Conservation (phyloP, 2,329 filamentous ascomycete species). For the Fusarium devonianum region DNA sequence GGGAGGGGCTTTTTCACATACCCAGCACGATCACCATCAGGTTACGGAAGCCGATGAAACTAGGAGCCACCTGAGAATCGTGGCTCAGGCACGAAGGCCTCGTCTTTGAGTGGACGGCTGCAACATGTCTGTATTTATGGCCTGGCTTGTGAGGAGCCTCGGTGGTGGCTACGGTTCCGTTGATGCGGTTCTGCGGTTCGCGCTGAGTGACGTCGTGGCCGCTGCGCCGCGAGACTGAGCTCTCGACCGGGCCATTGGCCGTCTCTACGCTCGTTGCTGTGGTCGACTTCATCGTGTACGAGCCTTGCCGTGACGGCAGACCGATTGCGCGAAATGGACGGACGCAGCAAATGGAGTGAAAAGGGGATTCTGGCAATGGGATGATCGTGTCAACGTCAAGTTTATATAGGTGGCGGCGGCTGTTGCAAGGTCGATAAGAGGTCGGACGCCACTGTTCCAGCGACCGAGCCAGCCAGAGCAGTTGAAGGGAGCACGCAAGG, state of each 20-base stretch:
- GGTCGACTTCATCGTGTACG: constrained; percentile 50
- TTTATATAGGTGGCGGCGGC: constrained; percentile 24
- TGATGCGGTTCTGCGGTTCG: constrained; percentile 33
- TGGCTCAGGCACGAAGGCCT: constrained; percentile 85
- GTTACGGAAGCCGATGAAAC: constrained; percentile 93
- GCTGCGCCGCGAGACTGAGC: constrained; percentile 38
- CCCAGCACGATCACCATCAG: constrained; percentile 92
- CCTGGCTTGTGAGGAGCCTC: constrained; percentile 32
- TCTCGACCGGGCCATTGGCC: constrained; percentile 36
- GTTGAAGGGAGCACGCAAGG: constrained; percentile 26
- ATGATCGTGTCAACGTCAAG: constrained; percentile 25
- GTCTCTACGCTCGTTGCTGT: constrained; percentile 49
- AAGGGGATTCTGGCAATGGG: constrained; percentile 9
- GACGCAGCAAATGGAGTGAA: constrained; percentile 1
- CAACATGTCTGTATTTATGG: constrained; percentile 87
- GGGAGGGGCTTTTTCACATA: constrained; percentile 52
- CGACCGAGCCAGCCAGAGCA: constrained; percentile 23
- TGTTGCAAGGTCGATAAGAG: constrained; percentile 32
- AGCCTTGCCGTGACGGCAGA: constrained; percentile 28
- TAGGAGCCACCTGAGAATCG: constrained; percentile 76
- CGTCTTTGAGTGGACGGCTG: constrained; percentile 77
- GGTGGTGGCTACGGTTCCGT: constrained; percentile 35
- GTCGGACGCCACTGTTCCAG: constrained; percentile 30
- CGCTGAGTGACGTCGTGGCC: constrained; percentile 40
- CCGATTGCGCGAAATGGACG: constrained; percentile 3